Evolutionary conservation across 2,329 filamentous ascomycete species (phyloP).

Genomic region (Xylaria sp.): DNA sequence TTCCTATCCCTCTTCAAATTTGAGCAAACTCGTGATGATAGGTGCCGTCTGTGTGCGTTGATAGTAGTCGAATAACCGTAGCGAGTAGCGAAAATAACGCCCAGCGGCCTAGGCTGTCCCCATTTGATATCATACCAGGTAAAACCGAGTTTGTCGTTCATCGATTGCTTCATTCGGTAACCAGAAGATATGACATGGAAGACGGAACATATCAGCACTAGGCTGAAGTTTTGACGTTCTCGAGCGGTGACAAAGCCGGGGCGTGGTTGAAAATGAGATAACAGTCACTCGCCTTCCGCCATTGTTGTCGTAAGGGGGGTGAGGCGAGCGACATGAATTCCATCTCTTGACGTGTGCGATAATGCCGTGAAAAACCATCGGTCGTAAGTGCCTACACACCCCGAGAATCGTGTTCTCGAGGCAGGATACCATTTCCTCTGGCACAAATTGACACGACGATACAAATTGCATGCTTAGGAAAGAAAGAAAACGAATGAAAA

Average conservation of each 20-base stretch:
- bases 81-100: not conserved
- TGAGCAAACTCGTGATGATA: conserved; percentile 1
- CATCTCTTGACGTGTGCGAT: conserved; percentile 2
- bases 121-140: not conserved
- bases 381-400: not conserved
- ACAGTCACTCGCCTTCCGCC: not conserved
- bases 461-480: conserved; percentile 27
- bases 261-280: conserved; percentile 1
- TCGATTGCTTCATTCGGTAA: not conserved
- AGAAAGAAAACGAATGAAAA: conserved; percentile 28
- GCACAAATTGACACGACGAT: conserved; percentile 29
- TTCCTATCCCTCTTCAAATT: not conserved
- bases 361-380: not conserved
- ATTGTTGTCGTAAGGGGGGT: not conserved
- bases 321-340: not conserved
- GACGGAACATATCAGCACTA: not conserved
- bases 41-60: not conserved
- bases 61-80: not conserved
- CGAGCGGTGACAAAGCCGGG: not conserved
- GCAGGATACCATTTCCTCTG: conserved; percentile 36
- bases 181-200: not conserved
- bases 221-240: not conserved
- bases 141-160: not conserved
- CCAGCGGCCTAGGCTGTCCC: not conserved
- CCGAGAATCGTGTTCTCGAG: conserved; percentile 29